phyloP scores from a whole-genome alignment of 352 stramenopile genomes.

The Phytopythium delawarense region DNA sequence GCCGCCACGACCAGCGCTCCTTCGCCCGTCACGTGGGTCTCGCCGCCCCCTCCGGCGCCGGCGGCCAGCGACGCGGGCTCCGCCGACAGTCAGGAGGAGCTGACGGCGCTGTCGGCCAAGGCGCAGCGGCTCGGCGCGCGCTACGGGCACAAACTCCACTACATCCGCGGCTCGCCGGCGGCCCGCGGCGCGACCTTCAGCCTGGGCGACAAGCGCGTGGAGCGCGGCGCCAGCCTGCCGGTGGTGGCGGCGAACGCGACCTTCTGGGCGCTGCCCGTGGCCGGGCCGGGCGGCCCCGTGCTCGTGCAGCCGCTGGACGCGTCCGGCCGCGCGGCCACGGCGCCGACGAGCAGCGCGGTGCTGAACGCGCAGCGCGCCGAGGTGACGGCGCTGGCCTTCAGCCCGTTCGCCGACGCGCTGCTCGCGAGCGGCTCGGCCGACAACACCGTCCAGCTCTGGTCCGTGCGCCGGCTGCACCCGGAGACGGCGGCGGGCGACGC shows the following conservation, averaged over 20 bases:
- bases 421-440: slow-evolving; percentile 62
- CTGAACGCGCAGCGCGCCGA: slow-evolving; percentile 66
- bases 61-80: background rate
- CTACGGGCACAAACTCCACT: slow-evolving; percentile 82
- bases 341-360: slow-evolving; percentile 18
- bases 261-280: slow-evolving; percentile 54
- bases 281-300: slow-evolving; percentile 60
- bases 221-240: slow-evolving; percentile 29
- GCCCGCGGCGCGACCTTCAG: slow-evolving; percentile 53
- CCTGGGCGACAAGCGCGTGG: slow-evolving; percentile 41
- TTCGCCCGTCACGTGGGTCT: slow-evolving; percentile 12
- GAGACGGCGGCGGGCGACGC: slow-evolving; percentile 4
- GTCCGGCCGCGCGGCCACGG: slow-evolving; percentile 44
- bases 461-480: slow-evolving; percentile 14
- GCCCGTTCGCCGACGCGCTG: slow-evolving; percentile 42
- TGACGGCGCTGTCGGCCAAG: slow-evolving; percentile 50
- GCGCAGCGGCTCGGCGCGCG: slow-evolving; percentile 57
- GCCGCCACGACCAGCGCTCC: background rate
- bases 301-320: slow-evolving; percentile 42
- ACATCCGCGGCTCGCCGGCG: slow-evolving; percentile 59
- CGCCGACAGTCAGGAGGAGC: slow-evolving; percentile 4
- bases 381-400: slow-evolving; percentile 65
- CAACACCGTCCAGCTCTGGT: slow-evolving; percentile 60
- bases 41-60: background rate
- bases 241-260: slow-evolving; percentile 50